A percentile compares a stretch with the other conserved stretches of the same genome.
Evolutionary conservation across 2,329 filamentous ascomycete genomes (phyloP).

Genomic region (Neoascochyta sp.): DNA sequence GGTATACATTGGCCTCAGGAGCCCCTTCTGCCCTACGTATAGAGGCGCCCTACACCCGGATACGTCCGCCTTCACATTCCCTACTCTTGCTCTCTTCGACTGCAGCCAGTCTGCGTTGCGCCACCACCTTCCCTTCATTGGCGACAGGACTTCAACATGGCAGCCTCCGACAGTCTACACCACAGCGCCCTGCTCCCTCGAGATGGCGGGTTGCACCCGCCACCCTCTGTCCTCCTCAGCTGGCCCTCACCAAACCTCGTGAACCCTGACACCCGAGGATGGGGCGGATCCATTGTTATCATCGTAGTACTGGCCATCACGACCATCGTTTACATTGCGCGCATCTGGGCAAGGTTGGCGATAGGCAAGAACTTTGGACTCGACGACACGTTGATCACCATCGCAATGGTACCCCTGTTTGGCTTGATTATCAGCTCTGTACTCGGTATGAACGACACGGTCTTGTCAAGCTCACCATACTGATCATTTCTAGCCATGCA

Average conservation of each 20-base stretch:
- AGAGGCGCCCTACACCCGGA: slow-evolving; percentile 4
- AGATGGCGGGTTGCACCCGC: slow-evolving; percentile 35
- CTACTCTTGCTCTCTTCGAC: background rate
- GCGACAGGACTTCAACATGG: slow-evolving; percentile 2
- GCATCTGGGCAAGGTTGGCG: slow-evolving; percentile 46
- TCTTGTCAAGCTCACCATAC: background rate
- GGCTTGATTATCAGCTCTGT: slow-evolving; percentile 28
- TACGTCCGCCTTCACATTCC: slow-evolving; percentile 1
- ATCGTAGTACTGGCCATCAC: slow-evolving; percentile 41
- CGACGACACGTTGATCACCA: slow-evolving; percentile 47
- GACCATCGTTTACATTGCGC: slow-evolving; percentile 41
- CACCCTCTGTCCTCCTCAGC: slow-evolving; percentile 39
- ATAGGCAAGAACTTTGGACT: slow-evolving; percentile 47
- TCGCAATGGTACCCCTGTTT: slow-evolving; percentile 41
- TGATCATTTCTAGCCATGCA: slow-evolving; percentile 20
- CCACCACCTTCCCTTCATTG: too few relatives aligned
- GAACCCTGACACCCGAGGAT: slow-evolving; percentile 45
- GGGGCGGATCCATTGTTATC: slow-evolving; percentile 43
- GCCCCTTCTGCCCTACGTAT: slow-evolving; percentile 2
- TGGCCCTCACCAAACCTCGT: slow-evolving; percentile 50
- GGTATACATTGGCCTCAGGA: slow-evolving; percentile 2
- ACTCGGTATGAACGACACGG: slow-evolving; percentile 17
- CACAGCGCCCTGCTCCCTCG: slow-evolving; percentile 16
- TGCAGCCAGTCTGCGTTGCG: too few relatives aligned
- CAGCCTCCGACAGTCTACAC: slow-evolving; percentile 3